phyloP scores from a whole-genome alignment of 2,329 filamentous ascomycete species.

The Elsinoe perseae region DNA sequence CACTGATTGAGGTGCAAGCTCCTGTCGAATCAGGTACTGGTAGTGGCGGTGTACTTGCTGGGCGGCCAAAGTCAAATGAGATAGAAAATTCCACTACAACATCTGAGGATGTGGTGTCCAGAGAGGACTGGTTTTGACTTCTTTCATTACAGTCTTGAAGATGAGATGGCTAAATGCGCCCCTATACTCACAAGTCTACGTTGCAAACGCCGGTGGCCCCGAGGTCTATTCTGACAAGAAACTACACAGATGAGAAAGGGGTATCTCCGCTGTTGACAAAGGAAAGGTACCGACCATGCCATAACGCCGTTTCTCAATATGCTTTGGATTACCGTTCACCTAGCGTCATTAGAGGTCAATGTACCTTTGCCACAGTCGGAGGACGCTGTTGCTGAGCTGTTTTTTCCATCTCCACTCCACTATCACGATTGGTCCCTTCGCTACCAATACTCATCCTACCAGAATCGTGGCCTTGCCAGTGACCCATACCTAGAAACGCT shows the following conservation, averaged over 20 bases:
- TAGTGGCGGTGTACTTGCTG: too few species aligned
- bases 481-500: constrained; percentile 18
- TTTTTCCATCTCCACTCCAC: constrained; percentile 21
- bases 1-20: too few species aligned
- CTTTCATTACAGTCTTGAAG: not conserved
- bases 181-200: not conserved
- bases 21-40: too few species aligned
- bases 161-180: not conserved
- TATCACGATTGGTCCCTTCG: constrained; percentile 28
- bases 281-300: constrained; percentile 3
- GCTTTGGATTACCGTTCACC: not conserved
- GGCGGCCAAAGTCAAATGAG: not conserved
- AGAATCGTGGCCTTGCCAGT: constrained; percentile 19
- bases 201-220: not conserved
- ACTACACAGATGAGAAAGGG: constrained; percentile 10
- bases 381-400: not conserved
- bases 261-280: constrained; percentile 11
- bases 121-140: not conserved
- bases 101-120: not conserved
- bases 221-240: not conserved
- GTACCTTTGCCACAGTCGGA: not conserved
- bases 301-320: constrained; percentile 1
- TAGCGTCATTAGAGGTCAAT: not conserved
- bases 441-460: constrained; percentile 18
- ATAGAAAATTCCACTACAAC: not conserved